Evolutionary conservation across 208 protist species (phyloP), one percentile per base, ranked within the genome.

Genomic region (Trypanosoma theileri): DNA sequence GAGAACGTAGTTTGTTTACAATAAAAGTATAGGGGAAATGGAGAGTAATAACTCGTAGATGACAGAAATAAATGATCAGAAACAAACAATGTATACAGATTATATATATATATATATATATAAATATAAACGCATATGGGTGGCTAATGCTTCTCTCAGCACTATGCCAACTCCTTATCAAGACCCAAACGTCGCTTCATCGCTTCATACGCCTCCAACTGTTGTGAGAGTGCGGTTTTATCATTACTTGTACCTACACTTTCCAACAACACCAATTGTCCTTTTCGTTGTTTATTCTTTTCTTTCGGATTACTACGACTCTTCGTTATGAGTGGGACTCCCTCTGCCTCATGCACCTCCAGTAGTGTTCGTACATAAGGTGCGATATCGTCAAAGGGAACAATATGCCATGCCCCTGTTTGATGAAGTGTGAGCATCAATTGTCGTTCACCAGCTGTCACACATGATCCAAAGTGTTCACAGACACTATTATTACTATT

Each of bases 361-460:
- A 88, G 45, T 3, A 91, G 26, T 4, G 75, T 69, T 24, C 67
- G 59, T 19, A 91, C 10, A 22, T 77, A 67, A 4, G 56, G 35
- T 6, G 68, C 65, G 12, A 78, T 44, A 51, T 80, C 61, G 8
- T 80, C 59, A 63, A 79, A 84, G 0, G 85, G 85, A 56, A 83
- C 62, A 0, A 88, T 51, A 48, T 82, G 64, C 85, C 79, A 86
- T 12, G 62, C 84, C 17, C 44, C 7, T 14, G 69, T 60, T 31
- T 69, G 9, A 44, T 81, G 70, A 10, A 81, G 41, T 4, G 76
- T 21, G n/a, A 74, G 64, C 17, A 81, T 57, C 10, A 72, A 28
- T 51, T 44, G 66, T 19, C 58, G 48, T 59, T 78, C 70, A 10
- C 48, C 77, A n/a, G 45, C 69, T 31, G 66, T 69, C 51, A 80